A percentile compares a stretch with the other conserved stretches of the same genome.
Evolutionary conservation across 495 filamentous ascomycete genomes (phyloP).

Genomic region (Xeromyces bisporus): DNA sequence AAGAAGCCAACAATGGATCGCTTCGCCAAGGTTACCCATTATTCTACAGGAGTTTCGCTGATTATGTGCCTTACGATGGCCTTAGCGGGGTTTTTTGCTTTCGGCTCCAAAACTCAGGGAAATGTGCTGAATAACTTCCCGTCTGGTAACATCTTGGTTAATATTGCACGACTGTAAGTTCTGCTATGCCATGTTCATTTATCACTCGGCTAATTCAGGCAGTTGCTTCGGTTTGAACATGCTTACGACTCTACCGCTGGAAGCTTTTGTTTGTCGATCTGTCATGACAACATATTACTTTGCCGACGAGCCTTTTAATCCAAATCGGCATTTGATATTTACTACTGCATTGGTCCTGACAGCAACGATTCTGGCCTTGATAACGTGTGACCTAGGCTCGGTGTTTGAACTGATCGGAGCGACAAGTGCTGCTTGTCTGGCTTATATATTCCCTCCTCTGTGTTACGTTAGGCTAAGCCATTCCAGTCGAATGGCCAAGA

Average conservation of each 20-base stretch:
- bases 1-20: slow-evolving; percentile 88
- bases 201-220: slow-evolving; percentile 7
- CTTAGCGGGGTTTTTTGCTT: slow-evolving; percentile 75
- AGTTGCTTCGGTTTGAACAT: slow-evolving; percentile 91
- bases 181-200: background rate
- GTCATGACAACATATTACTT: slow-evolving; percentile 94
- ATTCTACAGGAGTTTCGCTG: slow-evolving; percentile 75
- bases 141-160: slow-evolving; percentile 73
- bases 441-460: slow-evolving; percentile 86
- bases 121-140: slow-evolving; percentile 98
- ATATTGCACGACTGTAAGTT: slow-evolving; percentile 68
- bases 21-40: slow-evolving; percentile 83
- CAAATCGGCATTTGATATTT: slow-evolving; percentile 72
- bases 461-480: slow-evolving; percentile 88
- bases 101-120: slow-evolving; percentile 77
- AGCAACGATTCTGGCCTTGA: slow-evolving; percentile 57
- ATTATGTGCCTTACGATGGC: slow-evolving; percentile 79
- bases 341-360: slow-evolving; percentile 61
- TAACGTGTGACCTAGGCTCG: slow-evolving; percentile 83
- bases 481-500: slow-evolving; percentile 48
- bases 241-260: slow-evolving; percentile 89
- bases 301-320: slow-evolving; percentile 59
- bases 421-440: slow-evolving; percentile 81
- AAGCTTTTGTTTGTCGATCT: slow-evolving; percentile 92
- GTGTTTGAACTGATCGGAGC: slow-evolving; percentile 95